A percentile compares a stretch with the other conserved stretches of the same genome.
These are phyloP conservation scores for Artemisia tridentata DNA, from an alignment of 129 eudicot genomes.

Conservation along the genomic window DNA sequence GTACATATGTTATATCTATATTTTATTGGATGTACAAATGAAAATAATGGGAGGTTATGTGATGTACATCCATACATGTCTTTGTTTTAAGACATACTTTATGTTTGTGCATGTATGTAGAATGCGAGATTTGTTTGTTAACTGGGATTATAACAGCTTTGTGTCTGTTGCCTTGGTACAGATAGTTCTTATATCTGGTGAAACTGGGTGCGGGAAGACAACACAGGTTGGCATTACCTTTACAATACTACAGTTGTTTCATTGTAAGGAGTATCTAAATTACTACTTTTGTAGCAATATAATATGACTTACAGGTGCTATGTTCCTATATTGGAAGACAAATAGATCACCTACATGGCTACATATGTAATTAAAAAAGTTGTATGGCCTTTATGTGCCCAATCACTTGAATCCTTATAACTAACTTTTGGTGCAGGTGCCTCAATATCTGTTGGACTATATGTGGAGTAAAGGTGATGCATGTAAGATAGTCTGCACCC, in stretches of 20 bases:
- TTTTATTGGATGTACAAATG: not conserved
- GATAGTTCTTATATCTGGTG: conserved; percentile 95
- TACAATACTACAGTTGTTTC: not conserved
- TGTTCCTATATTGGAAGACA: too few species aligned
- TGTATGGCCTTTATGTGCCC: not conserved
- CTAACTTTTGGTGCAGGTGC: conserved; percentile 51
- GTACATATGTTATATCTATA: conserved; percentile 25
- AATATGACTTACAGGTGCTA: too few species aligned
- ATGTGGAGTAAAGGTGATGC: conserved; percentile 83
- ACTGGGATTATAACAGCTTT: not conserved
- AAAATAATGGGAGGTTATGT: conserved; percentile 7
- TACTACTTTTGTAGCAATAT: too few species aligned
- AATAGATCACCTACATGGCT: conserved; percentile 1
- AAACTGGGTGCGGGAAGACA: conserved; percentile 98
- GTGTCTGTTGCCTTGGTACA: conserved; percentile 25
- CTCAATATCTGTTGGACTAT: conserved; percentile 77
- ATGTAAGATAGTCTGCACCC: conserved; percentile 92
- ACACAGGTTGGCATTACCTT: conserved; percentile 65
- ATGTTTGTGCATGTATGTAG: not conserved
- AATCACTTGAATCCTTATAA: not conserved
- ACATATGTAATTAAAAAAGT: conserved; percentile 12
- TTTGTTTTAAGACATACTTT: not conserved
- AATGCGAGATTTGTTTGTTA: not conserved
- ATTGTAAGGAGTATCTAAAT: too few species aligned
- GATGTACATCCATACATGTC: not conserved